phyloP scores from a whole-genome alignment of 2,329 filamentous ascomycete species.

The Setomelanomma holmii region DNA sequence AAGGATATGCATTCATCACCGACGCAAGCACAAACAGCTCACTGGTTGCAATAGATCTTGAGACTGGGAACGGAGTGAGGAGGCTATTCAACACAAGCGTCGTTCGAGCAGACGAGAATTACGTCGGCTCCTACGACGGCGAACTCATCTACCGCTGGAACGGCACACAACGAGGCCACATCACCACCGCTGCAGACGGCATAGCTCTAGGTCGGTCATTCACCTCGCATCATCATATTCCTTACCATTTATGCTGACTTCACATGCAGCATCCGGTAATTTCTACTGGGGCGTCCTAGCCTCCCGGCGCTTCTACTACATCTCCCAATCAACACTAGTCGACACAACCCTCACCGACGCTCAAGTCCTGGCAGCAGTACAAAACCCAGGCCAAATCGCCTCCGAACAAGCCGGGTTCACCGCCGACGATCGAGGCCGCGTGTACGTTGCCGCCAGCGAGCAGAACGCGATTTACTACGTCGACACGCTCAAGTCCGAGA shows the following conservation, averaged over 20 bases:
- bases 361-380: constrained; percentile 47
- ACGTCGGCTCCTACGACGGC: constrained; percentile 50
- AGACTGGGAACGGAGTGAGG: constrained; percentile 43
- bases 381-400: constrained; percentile 49
- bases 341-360: constrained; percentile 43
- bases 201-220: constrained; percentile 42
- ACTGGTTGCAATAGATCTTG: constrained; percentile 50
- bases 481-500: constrained; percentile 45
- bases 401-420: constrained; percentile 54
- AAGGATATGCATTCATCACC: constrained; percentile 52
- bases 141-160: constrained; percentile 47
- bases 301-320: constrained; percentile 51
- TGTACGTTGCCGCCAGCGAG: constrained; percentile 53
- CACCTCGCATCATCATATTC: background rate
- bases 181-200: constrained; percentile 44
- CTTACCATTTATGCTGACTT: constrained; percentile 1
- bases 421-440: constrained; percentile 50
- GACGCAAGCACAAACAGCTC: constrained; percentile 50
- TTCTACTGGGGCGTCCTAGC: constrained; percentile 54
- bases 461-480: constrained; percentile 56
- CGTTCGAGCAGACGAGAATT: constrained; percentile 48
- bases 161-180: constrained; percentile 40
- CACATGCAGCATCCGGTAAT: constrained; percentile 43
- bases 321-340: constrained; percentile 46
- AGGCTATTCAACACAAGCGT: constrained; percentile 48